phyloP scores from a whole-genome alignment of 768 basidiomycete genomes.

The Calvatia gigantea region DNA sequence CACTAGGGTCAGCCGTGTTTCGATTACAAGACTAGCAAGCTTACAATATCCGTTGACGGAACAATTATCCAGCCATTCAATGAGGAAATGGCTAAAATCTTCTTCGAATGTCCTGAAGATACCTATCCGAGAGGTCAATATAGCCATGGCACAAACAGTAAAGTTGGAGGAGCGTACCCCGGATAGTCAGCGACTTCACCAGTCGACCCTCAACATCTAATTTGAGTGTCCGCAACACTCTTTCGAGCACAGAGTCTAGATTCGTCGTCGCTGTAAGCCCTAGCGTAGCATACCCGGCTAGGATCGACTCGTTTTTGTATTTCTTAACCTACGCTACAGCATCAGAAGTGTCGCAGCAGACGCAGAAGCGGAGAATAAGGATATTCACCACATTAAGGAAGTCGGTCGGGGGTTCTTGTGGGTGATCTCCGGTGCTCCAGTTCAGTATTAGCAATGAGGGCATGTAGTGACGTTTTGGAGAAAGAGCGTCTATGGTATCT shows the following conservation, averaged over 20 bases:
- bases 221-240: slow-evolving; percentile 34
- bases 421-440: slow-evolving; percentile 47
- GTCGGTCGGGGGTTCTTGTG: slow-evolving; percentile 35
- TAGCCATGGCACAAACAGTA: background rate
- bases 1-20: slow-evolving; percentile 8
- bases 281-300: slow-evolving; percentile 42
- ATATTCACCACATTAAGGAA: slow-evolving; percentile 56
- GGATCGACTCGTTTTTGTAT: slow-evolving; percentile 38
- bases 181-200: slow-evolving; percentile 41
- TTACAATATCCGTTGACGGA: slow-evolving; percentile 42
- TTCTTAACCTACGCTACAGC: slow-evolving; percentile 41
- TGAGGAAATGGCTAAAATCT: slow-evolving; percentile 33
- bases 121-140: slow-evolving; percentile 20
- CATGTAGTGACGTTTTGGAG: slow-evolving; percentile 51
- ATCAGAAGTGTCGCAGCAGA: background rate
- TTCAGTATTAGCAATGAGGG: slow-evolving; percentile 60
- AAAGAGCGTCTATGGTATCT: slow-evolving; percentile 55
- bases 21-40: slow-evolving; percentile 14
- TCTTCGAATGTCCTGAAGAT: slow-evolving; percentile 41
- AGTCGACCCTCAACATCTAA: slow-evolving; percentile 60
- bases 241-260: slow-evolving; percentile 52
- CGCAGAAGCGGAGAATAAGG: background rate
- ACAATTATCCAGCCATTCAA: slow-evolving; percentile 46
- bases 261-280: slow-evolving; percentile 49
- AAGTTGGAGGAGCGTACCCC: slow-evolving; percentile 31